These are phyloP conservation scores for Marsdenia floribunda DNA, from an alignment of 257 asterid genomes.

Conservation along the genomic window DNA sequence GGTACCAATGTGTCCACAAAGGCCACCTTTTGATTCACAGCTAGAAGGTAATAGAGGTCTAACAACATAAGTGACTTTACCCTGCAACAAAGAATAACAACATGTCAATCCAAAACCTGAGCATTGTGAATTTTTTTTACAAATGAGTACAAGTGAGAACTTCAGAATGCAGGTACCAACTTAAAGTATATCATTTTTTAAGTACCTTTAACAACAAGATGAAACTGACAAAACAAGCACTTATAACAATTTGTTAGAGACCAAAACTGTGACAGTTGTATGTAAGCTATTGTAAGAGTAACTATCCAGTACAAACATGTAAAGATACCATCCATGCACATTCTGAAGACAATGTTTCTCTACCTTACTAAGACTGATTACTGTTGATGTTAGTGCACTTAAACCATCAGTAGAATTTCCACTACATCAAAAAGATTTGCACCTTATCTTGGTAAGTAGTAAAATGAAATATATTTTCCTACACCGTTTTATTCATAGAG, in stretches of 20 bases:
- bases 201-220: background rate
- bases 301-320: background rate
- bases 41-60: constrained; percentile 90
- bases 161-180: background rate
- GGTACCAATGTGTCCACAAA: constrained; percentile 86
- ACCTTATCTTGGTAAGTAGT: background rate
- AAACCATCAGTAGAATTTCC: background rate
- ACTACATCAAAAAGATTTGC: constrained; percentile 1
- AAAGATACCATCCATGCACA: background rate
- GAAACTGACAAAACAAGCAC: background rate
- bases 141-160: background rate
- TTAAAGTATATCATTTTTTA: background rate
- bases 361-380: background rate
- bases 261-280: background rate
- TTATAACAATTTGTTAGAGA: background rate
- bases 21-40: constrained; percentile 64
- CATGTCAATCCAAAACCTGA: background rate
- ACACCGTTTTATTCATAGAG: too few relatives aligned
- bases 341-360: background rate
- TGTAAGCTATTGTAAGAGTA: background rate
- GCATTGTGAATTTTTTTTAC: background rate
- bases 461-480: background rate
- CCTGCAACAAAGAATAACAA: constrained; percentile 40
- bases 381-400: background rate
- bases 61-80: constrained; percentile 67